Evolutionary conservation across 495 filamentous ascomycete genomes (phyloP), one percentile per base, ranked within the genome.

Genomic region (Lophiotrema nucula): DNA sequence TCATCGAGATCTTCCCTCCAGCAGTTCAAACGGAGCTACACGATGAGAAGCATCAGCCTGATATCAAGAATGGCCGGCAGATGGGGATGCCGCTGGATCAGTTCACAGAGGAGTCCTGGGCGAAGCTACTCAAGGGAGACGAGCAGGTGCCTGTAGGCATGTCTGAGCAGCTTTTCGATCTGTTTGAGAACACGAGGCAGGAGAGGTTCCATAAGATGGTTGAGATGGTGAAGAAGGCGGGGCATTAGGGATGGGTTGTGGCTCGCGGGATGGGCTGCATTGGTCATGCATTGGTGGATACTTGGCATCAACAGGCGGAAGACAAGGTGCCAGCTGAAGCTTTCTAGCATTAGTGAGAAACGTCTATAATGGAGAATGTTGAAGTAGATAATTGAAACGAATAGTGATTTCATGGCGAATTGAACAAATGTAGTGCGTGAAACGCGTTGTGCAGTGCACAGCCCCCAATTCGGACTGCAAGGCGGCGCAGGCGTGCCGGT

Each of bases 1-100:
- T 89, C 2, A 71, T 88, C 25, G 86, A 90, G 70, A 67, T 88
- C 13, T 74, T 84, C 41, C 85, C 85, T 4, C 85, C 86, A 3
- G 77, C 82, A 2, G 84, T 89, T 23, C 82, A 85, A 73, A 89
- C 80, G 4, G 82, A 84, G 68, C 69, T 84, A 47, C 81, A 83
- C 53, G 70, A 78, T 47, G 71, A 72, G 46, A 78, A 79, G 61
- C 55, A 65, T 18, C 78, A 82, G 53, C 71, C 78, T 10, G 74
- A 74, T 12, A 67, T 69, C 64, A 70, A 78, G 28, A 68, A 72
- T 18, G 79, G 77, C 12, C 44, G 73, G 25, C 45, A 54, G 1
- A 60, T 80, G 2, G 86, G 84, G 0, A 87, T 90, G 74, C 81
- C 84, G 5, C 60, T 89, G 5, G 71, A 75, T 1, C 70, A 81